phyloP scores from a whole-genome alignment of 257 asterid species.

The Nicotiana obtusifolia region DNA sequence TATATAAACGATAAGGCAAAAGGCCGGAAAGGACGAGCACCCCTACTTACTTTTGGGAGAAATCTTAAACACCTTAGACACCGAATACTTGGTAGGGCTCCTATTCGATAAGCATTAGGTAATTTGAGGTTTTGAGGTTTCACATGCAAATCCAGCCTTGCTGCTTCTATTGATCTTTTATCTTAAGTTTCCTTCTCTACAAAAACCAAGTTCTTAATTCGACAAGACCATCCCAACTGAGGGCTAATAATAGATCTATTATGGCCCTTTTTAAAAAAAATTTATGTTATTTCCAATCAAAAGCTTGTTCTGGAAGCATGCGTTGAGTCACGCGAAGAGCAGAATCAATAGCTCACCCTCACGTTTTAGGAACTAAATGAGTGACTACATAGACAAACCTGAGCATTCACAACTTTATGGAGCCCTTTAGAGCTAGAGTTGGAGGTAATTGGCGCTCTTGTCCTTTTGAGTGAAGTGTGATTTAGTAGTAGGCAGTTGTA shows the following conservation, averaged over 20 bases:
- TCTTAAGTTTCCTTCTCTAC: neutral
- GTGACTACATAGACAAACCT: no score
- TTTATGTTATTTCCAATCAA: no score
- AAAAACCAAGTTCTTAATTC: neutral
- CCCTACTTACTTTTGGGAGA: neutral
- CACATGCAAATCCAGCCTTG: neutral
- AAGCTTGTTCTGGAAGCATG: no score
- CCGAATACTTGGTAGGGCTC: neutral
- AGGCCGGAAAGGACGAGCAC: neutral
- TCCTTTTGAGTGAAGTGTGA: neutral
- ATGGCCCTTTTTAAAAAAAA: no score
- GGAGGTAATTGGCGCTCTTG: no score
- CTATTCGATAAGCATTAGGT: neutral
- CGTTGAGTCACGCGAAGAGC: no score
- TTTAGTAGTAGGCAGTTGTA: neutral
- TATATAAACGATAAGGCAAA: neutral
- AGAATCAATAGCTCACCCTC: no score
- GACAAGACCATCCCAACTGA: neutral
- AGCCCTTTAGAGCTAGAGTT: no score
- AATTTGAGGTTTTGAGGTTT: no score
- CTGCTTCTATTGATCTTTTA: neutral
- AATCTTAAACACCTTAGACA: neutral
- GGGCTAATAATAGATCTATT: no score
- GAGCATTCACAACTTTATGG: no score
- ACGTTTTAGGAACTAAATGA: no score